A percentile compares a stretch with the other conserved stretches of the same genome.
phyloP scores from a whole-genome alignment of 306 rosid species.

The Pachyrhizus erosus region DNA sequence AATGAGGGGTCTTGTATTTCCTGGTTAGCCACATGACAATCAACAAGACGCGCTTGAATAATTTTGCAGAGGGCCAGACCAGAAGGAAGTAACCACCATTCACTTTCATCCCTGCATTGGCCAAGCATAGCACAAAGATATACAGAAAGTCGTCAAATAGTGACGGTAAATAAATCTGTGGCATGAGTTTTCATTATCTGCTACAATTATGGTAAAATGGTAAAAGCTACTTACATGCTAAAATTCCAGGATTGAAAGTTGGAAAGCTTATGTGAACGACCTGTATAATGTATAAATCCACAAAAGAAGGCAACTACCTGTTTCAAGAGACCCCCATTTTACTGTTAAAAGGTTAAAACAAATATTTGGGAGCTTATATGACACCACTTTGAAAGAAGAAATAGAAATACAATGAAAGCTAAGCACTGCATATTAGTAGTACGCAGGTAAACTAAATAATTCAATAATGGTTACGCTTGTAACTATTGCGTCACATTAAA shows the following conservation, averaged over 20 bases:
- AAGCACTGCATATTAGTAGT: background rate
- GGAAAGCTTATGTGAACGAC: conserved; percentile 61
- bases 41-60: conserved; percentile 84
- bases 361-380: conserved; percentile 14
- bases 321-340: conserved; percentile 26
- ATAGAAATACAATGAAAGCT: background rate
- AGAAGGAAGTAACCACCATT: conserved; percentile 98
- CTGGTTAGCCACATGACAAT: conserved; percentile 89
- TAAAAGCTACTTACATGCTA: conserved; percentile 72
- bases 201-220: background rate
- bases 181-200: conserved; percentile 32
- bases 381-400: background rate
- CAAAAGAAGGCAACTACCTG: conserved; percentile 90
- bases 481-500: background rate
- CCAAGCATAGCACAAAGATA: conserved; percentile 18
- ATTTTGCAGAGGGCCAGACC: conserved; percentile 79
- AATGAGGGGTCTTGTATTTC: conserved; percentile 90
- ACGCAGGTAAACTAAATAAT: background rate
- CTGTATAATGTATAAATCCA: conserved; percentile 79
- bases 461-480: conserved; percentile 5
- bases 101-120: conserved; percentile 92
- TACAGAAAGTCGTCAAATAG: conserved; percentile 24
- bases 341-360: conserved; percentile 22
- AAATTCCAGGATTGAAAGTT: conserved; percentile 86
- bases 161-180: background rate